Percentiles rank a stretch among this genome's conserved stretches.
These are phyloP conservation scores for Phytopythium delawarense DNA, from an alignment of 352 stramenopile genomes.

Conservation along the genomic window DNA sequence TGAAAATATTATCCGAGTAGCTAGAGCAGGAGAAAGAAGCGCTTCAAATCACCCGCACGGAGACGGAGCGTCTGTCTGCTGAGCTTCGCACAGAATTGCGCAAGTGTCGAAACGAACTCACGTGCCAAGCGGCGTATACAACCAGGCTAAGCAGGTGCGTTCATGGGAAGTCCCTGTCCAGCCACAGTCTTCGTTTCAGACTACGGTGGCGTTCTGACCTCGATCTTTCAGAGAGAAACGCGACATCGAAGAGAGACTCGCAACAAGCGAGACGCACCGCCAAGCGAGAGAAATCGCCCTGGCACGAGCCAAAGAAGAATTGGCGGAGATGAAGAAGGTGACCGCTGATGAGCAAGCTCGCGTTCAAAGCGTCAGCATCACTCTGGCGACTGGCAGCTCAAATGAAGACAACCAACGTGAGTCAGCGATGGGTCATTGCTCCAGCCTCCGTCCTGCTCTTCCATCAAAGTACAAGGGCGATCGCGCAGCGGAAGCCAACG, in stretches of 20 bases:
- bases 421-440: background rate
- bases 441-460: background rate
- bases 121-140: constrained; percentile 40
- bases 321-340: constrained; percentile 35
- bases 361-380: constrained; percentile 10
- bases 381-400: background rate
- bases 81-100: constrained; percentile 41
- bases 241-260: constrained; percentile 41
- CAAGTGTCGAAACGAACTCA: constrained; percentile 46
- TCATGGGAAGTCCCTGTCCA: background rate
- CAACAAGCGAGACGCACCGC: constrained; percentile 27
- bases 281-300: constrained; percentile 34
- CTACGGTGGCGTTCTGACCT: background rate
- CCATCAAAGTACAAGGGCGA: background rate
- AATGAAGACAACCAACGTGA: background rate
- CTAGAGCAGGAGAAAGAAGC: constrained; percentile 46
- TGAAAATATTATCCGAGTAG: constrained; percentile 14
- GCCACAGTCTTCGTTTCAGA: background rate
- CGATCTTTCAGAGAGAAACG: constrained; percentile 36
- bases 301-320: constrained; percentile 21
- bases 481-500: background rate
- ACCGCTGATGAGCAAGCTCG: constrained; percentile 37
- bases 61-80: constrained; percentile 43
- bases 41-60: constrained; percentile 28
- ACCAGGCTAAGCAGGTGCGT: constrained; percentile 43